Conservation (phyloP, 2,329 filamentous ascomycete genomes). For the Colletotrichum liriopes region DNA sequence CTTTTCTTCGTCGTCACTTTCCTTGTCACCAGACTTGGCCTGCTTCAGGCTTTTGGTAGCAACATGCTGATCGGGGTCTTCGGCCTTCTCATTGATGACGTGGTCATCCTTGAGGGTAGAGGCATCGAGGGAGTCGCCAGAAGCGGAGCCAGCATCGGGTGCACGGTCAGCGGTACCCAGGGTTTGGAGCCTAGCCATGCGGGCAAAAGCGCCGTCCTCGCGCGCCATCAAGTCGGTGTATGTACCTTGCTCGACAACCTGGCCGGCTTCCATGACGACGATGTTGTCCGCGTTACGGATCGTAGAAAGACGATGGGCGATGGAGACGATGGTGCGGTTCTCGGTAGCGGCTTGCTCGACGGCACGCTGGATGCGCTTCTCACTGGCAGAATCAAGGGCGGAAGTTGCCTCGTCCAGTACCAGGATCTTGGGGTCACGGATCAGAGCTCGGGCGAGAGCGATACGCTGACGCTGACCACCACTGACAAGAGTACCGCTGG, state of each 20-base stretch:
- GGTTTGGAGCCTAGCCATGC: slow-evolving; percentile 47
- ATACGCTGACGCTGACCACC: slow-evolving; percentile 70
- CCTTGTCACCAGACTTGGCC: slow-evolving; percentile 17
- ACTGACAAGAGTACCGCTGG: slow-evolving; percentile 62
- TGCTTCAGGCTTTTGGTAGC: slow-evolving; percentile 13
- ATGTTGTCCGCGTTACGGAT: slow-evolving; percentile 78
- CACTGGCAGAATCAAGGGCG: slow-evolving; percentile 65
- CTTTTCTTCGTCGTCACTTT: slow-evolving; percentile 10
- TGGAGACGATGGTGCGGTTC: slow-evolving; percentile 75
- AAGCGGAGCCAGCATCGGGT: slow-evolving; percentile 39
- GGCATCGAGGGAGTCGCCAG: slow-evolving; percentile 41
- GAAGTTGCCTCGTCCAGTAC: slow-evolving; percentile 70
- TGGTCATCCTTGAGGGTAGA: slow-evolving; percentile 41
- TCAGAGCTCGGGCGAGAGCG: slow-evolving; percentile 64
- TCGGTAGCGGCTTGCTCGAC: slow-evolving; percentile 55
- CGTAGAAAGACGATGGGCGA: slow-evolving; percentile 75
- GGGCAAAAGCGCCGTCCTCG: slow-evolving; percentile 52
- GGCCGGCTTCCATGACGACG: slow-evolving; percentile 74
- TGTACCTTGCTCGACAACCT: slow-evolving; percentile 75
- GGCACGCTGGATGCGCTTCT: slow-evolving; percentile 61
- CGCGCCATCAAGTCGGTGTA: slow-evolving; percentile 72
- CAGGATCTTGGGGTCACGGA: slow-evolving; percentile 65
- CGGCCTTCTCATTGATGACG: slow-evolving; percentile 22
- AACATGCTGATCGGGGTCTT: slow-evolving; percentile 21
- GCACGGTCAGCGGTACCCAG: slow-evolving; percentile 41